These are phyloP conservation scores for Saccharomycopsis vini DNA, from an alignment of 805 yeast species.

Conservation along the genomic window DNA sequence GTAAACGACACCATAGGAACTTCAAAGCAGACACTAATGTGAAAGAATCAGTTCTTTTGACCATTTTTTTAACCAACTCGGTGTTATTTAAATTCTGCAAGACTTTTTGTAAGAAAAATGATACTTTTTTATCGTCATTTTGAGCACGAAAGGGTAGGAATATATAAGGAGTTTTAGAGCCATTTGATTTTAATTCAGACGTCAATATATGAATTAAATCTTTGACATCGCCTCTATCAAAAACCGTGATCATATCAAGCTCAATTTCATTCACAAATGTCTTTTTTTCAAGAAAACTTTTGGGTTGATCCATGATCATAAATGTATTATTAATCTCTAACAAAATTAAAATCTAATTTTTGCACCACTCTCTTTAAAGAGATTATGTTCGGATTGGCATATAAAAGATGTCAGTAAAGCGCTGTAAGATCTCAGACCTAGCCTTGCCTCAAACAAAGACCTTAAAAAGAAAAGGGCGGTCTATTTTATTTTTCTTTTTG, in stretches of 20 bases:
- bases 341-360: too few species aligned
- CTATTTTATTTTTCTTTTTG: too few species aligned
- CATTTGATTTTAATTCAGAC: slow-evolving; percentile 59
- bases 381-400: too few species aligned
- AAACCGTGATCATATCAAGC: slow-evolving; percentile 27
- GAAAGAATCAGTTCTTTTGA: slow-evolving; percentile 52
- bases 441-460: too few species aligned
- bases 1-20: slow-evolving; percentile 81
- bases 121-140: slow-evolving; percentile 50
- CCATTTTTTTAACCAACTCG: slow-evolving; percentile 30
- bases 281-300: slow-evolving; percentile 6
- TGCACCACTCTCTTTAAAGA: too few species aligned
- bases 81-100: slow-evolving; percentile 29
- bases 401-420: too few species aligned
- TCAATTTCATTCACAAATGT: slow-evolving; percentile 18
- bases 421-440: too few species aligned
- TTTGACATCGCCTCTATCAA: slow-evolving; percentile 58
- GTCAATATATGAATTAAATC: slow-evolving; percentile 64
- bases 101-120: slow-evolving; percentile 45
- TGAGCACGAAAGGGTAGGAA: slow-evolving; percentile 72
- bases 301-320: slow-evolving; percentile 1
- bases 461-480: too few species aligned
- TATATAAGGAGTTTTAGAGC: slow-evolving; percentile 63
- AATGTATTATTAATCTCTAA: not conserved
- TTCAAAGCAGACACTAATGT: slow-evolving; percentile 68